phyloP scores from a whole-genome alignment of 495 filamentous ascomycete species.

The Penicillium pancosmium region DNA sequence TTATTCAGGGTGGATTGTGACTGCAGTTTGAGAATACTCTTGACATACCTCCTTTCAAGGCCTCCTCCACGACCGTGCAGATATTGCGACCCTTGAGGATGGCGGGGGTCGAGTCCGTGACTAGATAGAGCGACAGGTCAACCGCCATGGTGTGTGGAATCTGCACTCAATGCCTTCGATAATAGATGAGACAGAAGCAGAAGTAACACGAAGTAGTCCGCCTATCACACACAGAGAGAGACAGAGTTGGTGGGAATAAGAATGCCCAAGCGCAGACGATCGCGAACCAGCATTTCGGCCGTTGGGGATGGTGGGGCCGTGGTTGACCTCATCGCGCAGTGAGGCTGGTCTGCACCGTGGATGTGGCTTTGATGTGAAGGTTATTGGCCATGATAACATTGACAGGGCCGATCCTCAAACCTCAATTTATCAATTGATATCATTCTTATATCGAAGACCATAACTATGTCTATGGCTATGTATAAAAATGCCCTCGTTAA shows the following conservation, averaged over 20 bases:
- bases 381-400: background rate
- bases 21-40: background rate
- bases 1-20: background rate
- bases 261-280: background rate
- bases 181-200: background rate
- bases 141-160: slow-evolving; percentile 34
- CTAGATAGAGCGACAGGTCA: slow-evolving; percentile 78
- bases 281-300: slow-evolving; percentile 19
- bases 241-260: slow-evolving; percentile 10
- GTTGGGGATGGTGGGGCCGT: slow-evolving; percentile 27
- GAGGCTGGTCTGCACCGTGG: background rate
- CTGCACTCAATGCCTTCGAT: background rate
- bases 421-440: too few species aligned
- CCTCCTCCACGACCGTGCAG: slow-evolving; percentile 71
- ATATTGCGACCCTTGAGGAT: slow-evolving; percentile 75
- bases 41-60: slow-evolving; percentile 66
- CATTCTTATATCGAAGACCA: background rate
- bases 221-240: slow-evolving; percentile 4
- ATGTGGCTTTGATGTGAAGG: background rate
- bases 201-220: background rate
- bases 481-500: background rate
- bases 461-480: too few species aligned
- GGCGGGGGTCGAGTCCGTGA: slow-evolving; percentile 84
- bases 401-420: too few species aligned
- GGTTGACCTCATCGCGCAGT: slow-evolving; percentile 19